phyloP scores from a whole-genome alignment of 2,329 filamentous ascomycete species.

The Trematosphaeria pertusa region DNA sequence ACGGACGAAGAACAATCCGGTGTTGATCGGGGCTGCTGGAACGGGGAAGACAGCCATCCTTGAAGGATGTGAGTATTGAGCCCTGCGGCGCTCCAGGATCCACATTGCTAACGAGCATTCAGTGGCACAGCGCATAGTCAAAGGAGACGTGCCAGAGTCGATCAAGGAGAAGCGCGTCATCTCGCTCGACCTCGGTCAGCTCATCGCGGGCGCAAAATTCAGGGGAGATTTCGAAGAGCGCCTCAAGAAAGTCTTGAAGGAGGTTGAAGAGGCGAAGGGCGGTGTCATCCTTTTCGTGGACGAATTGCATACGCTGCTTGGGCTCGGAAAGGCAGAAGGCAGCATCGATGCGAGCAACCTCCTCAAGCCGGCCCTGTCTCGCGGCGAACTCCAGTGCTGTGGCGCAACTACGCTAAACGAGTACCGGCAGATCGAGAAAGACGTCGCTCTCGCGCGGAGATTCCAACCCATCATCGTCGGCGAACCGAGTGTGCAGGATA shows the following conservation, averaged over 20 bases:
- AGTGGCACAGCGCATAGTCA: slow-evolving; percentile 88
- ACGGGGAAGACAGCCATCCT: slow-evolving; percentile 94
- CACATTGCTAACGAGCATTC: too few species aligned
- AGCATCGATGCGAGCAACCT: slow-evolving; percentile 96
- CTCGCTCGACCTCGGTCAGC: slow-evolving; percentile 83
- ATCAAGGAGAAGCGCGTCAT: slow-evolving; percentile 94
- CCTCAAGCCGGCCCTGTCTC: slow-evolving; percentile 88
- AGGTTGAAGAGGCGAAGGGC: slow-evolving; percentile 88
- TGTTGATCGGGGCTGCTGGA: slow-evolving; percentile 89
- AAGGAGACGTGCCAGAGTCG: slow-evolving; percentile 92
- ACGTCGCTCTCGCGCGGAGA: slow-evolving; percentile 86
- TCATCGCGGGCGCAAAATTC: slow-evolving; percentile 96
- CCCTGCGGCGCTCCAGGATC: too few species aligned
- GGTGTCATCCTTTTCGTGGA: slow-evolving; percentile 95
- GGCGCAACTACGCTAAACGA: slow-evolving; percentile 93
- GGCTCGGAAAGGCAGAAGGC: slow-evolving; percentile 92
- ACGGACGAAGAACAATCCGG: slow-evolving; percentile 94
- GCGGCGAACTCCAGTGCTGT: slow-evolving; percentile 93
- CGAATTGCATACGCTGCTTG: slow-evolving; percentile 89
- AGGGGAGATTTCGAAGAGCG: slow-evolving; percentile 96
- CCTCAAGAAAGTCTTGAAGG: slow-evolving; percentile 86
- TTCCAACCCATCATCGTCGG: slow-evolving; percentile 96
- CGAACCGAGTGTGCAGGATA: slow-evolving; percentile 89
- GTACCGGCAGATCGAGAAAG: slow-evolving; percentile 93
- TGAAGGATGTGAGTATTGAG: too few species aligned